Conservation (phyloP, 2,329 filamentous ascomycete genomes). For the Colletotrichum sp. region DNA sequence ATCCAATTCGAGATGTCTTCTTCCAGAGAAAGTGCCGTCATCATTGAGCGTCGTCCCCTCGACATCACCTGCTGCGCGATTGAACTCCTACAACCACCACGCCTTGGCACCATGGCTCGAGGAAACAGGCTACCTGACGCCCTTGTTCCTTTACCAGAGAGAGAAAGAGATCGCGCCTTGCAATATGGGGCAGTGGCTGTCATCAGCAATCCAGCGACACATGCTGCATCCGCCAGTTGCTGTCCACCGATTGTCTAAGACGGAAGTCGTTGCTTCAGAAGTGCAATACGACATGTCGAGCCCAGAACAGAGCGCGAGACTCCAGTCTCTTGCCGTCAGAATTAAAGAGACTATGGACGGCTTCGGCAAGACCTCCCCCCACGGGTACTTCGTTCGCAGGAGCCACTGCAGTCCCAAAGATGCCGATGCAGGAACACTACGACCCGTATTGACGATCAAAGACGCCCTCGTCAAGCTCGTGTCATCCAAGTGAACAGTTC, state of each 20-base stretch:
- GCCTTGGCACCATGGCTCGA: not conserved
- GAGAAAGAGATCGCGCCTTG: not conserved
- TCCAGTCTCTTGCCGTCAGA: not conserved
- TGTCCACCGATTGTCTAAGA: not conserved
- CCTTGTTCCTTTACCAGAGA: not conserved
- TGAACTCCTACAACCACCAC: not conserved
- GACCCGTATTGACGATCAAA: not conserved
- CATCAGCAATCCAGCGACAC: not conserved
- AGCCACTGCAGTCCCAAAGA: not conserved
- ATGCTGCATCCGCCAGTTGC: not conserved
- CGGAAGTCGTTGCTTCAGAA: not conserved
- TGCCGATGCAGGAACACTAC: not conserved
- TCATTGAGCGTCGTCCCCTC: not conserved
- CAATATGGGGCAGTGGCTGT: not conserved
- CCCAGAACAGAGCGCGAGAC: accelerated
- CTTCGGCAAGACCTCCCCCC: not conserved
- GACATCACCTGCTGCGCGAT: not conserved
- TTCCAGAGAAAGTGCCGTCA: not conserved
- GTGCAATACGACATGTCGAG: accelerated
- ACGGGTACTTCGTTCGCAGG: not conserved
- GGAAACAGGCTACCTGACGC: not conserved
- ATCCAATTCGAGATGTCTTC: not conserved
- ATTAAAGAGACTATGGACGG: not conserved
- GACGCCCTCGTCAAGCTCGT: not conserved
- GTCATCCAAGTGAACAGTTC: not conserved